Base-by-base conservation (phyloP, 352 stramenopile species). In the Aphanomyces stellatus region DNA sequence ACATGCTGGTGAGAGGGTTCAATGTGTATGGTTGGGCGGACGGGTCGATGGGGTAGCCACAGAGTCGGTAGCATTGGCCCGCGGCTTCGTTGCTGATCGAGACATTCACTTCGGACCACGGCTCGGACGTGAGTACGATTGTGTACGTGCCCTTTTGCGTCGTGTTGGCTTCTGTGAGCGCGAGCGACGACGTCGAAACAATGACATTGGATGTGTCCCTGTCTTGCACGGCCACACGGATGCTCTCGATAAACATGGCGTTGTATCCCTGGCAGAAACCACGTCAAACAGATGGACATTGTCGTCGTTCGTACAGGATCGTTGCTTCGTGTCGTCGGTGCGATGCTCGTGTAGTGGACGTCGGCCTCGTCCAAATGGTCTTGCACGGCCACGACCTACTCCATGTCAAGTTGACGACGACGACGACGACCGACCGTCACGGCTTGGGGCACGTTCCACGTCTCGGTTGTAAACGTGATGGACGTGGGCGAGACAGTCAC, bases 41-140 rank as follows among this genome's bases (percentile, higher is more conserved):
- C 60, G 70, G 43, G 35, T 90, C 81, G 41, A 88, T 82, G 1
- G 76, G 79, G 31, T 86, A 90, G 0, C 84, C 84, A 17, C 84
- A 92, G n/a, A 71, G 56, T 17, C 84, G 81, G 59, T 92, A 92
- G 62, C 84, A 92, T 0, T 70, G 65, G 2, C 70, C 65, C 10
- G 87, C 76, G 3, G 70, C 77, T 62, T 92, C 81, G 46, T 90
- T 92, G 53, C 79, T 89, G 73, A 92, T 88, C 2, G 81, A 78
- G 30, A 92, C 77, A 0, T 81, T 90, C 11, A 92, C 81, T 33
- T 87, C 83, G 1, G 80, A 74, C 70, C 79, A 92, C 2, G 81
- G 84, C 51, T 92, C 84, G 0, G 79, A 88, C 19, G 71, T 25
- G 0, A 92, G 59, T 17, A 73, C 61, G 27, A 92, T 72, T 0